Percentiles rank a stretch among this genome's conserved stretches.
phyloP scores from a whole-genome alignment of 768 basidiomycete species.

The Tricholomella constricta region DNA sequence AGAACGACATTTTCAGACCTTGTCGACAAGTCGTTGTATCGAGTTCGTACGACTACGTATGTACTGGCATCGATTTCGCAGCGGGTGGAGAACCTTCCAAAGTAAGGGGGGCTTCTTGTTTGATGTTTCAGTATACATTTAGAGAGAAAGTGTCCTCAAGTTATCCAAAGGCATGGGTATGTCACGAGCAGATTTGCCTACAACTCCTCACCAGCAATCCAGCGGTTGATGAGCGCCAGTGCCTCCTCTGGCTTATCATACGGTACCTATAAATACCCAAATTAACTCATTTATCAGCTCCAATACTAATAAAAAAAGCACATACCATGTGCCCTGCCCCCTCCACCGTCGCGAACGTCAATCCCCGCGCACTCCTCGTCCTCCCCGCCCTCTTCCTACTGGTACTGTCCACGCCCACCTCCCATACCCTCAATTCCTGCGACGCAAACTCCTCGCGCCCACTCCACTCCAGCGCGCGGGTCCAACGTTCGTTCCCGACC shows the following conservation, averaged over 20 bases:
- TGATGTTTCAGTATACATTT: too few species aligned
- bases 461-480: slow-evolving; percentile 69
- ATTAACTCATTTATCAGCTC: slow-evolving; percentile 2
- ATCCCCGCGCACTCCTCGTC: slow-evolving; percentile 41
- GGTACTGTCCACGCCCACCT: slow-evolving; percentile 34
- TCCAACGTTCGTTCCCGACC: slow-evolving; percentile 76
- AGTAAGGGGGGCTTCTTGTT: too few species aligned
- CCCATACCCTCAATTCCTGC: slow-evolving; percentile 58
- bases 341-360: slow-evolving; percentile 66
- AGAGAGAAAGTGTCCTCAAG: too few species aligned
- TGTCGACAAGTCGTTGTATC: too few species aligned
- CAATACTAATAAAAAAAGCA: slow-evolving; percentile 5
- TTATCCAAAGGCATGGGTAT: too few species aligned
- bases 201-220: slow-evolving; percentile 33
- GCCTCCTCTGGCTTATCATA: slow-evolving; percentile 64
- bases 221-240: slow-evolving; percentile 55
- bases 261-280: slow-evolving; percentile 43
- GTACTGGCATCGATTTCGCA: too few species aligned
- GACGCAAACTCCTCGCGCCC: slow-evolving; percentile 48
- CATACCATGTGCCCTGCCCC: slow-evolving; percentile 77
- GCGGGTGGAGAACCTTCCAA: too few species aligned
- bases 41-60: too few species aligned
- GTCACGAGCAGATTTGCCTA: too few species aligned
- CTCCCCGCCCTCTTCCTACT: slow-evolving; percentile 40
- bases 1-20: too few species aligned